A percentile compares a stretch with the other conserved stretches of the same genome.
Evolutionary conservation across 192 early-diverging fungal species (phyloP).

Genomic region (Entophlyctis luteolus): DNA sequence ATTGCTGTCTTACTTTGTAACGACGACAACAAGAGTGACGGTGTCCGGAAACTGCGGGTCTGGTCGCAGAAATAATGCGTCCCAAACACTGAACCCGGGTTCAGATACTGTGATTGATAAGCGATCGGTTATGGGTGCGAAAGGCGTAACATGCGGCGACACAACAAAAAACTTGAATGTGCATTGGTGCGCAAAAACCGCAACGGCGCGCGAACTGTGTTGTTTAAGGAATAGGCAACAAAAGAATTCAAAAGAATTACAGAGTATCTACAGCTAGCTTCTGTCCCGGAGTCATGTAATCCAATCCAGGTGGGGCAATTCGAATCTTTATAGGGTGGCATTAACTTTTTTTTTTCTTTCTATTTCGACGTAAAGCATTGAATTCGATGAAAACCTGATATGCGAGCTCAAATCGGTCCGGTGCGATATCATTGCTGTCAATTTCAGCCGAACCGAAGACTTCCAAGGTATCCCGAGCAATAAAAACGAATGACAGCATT

Average conservation of each 20-base stretch:
- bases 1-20: too few relatives aligned
- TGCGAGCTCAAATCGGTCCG: neutral
- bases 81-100: constrained; percentile 13
- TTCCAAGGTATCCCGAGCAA: neutral
- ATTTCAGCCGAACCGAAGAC: neutral
- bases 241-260: neutral
- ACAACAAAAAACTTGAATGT: constrained; percentile 5
- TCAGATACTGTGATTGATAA: constrained; percentile 13
- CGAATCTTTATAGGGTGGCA: constrained; percentile 12
- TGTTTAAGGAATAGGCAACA: neutral
- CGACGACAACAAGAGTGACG: neutral
- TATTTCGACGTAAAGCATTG: too few relatives aligned
- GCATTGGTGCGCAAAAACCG: constrained; percentile 20
- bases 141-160: neutral
- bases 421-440: neutral
- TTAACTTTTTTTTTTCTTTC: too few relatives aligned
- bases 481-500: constrained; percentile 22
- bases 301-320: constrained; percentile 25
- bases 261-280: constrained; percentile 36
- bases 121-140: neutral
- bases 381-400: neutral
- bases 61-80: constrained; percentile 10
- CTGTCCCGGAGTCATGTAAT: constrained; percentile 23
- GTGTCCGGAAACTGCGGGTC: neutral
- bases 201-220: constrained; percentile 30